Percentiles rank a stretch among this genome's conserved stretches.
Evolutionary conservation across 1,284 basidiomycete genomes (phyloP).

Genomic region (Trichosporon sp.): DNA sequence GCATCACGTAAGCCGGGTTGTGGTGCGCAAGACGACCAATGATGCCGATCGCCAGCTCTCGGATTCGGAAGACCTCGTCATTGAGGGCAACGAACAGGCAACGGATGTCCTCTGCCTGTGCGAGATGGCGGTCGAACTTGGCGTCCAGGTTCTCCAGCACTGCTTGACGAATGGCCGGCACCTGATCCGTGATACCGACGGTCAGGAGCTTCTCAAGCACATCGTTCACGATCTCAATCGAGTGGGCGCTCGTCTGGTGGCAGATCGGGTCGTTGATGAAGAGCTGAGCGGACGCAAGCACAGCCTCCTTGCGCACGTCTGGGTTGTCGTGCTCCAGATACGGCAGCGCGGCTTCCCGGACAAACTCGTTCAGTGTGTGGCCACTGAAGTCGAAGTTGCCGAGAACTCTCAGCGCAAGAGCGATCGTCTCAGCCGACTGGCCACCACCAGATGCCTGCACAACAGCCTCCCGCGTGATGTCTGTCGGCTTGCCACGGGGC

Average conservation of each 20-base stretch:
- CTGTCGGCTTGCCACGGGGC: conserved; percentile 37
- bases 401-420: conserved; percentile 79
- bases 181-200: conserved; percentile 94
- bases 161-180: conserved; percentile 65
- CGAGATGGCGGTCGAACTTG: conserved; percentile 95
- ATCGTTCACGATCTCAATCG: conserved; percentile 96
- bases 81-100: conserved; percentile 96
- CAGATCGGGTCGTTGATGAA: conserved; percentile 95
- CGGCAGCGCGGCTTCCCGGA: conserved; percentile 83
- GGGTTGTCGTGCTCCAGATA: conserved; percentile 90
- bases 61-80: conserved; percentile 92
- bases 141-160: conserved; percentile 86
- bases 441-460: conserved; percentile 41
- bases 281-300: conserved; percentile 82
- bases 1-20: conserved; percentile 99
- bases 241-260: conserved; percentile 91
- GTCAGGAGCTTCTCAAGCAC: conserved; percentile 95
- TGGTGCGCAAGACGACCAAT: conserved; percentile 92
- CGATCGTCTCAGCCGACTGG: conserved; percentile 69
- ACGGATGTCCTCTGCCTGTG: conserved; percentile 95
- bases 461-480: conserved; percentile 56
- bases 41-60: conserved; percentile 80
- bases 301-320: conserved; percentile 85
- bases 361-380: conserved; percentile 93
- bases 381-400: conserved; percentile 94